A percentile compares a stretch with the other conserved stretches of the same genome.
Evolutionary conservation across 2,329 filamentous ascomycete genomes (phyloP).

Genomic region (Trichophyton mentagrophytes): DNA sequence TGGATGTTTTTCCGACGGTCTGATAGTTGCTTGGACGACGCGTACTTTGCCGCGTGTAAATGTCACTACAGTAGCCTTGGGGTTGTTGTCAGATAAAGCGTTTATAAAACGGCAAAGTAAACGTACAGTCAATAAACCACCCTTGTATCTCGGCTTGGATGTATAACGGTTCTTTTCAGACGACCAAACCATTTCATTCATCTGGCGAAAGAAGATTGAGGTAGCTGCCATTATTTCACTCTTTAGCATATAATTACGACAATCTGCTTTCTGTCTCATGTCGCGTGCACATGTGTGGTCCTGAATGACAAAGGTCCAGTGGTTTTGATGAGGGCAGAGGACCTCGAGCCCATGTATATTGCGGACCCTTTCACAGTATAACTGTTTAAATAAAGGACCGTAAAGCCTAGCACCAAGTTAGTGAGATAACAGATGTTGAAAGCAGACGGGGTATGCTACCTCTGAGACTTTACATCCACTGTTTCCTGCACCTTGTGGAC

Average conservation of each 20-base stretch:
- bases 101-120: neutral
- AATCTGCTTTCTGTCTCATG: neutral
- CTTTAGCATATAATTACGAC: conserved; percentile 10
- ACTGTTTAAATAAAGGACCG: conserved; percentile 5
- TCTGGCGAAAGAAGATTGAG: conserved; percentile 11
- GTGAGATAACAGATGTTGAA: too few relatives aligned
- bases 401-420: neutral
- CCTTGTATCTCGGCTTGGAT: conserved; percentile 9
- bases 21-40: conserved; percentile 9
- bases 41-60: conserved; percentile 9
- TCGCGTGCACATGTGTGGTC: conserved; percentile 2
- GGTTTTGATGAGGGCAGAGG: conserved; percentile 2
- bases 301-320: conserved; percentile 10
- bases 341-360: neutral
- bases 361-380: neutral
- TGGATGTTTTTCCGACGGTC: conserved; percentile 7
- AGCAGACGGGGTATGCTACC: too few relatives aligned
- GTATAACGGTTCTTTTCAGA: conserved; percentile 6
- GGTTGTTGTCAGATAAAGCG: neutral
- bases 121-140: conserved; percentile 10
- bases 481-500: too few relatives aligned
- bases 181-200: conserved; percentile 11
- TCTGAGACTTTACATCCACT: too few relatives aligned
- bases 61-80: conserved; percentile 10
- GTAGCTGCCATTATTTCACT: conserved; percentile 10